Evolutionary conservation across 441 rosid species (phyloP).

Genomic region (Cnidoscolus chayamansa): DNA sequence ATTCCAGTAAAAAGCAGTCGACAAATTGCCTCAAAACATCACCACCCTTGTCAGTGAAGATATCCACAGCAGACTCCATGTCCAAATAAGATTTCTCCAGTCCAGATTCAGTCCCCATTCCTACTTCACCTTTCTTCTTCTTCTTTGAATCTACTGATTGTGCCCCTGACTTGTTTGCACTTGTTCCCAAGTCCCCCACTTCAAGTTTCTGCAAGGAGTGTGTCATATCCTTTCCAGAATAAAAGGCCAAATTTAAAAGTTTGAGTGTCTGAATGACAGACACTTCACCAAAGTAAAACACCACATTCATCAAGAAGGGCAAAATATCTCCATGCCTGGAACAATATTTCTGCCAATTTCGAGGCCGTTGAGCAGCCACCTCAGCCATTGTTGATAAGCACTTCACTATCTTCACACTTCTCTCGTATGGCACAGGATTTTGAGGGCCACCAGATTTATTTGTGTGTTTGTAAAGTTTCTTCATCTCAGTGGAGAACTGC

Average conservation of each 20-base stretch:
- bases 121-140: slow-evolving; percentile 98
- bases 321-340: slow-evolving; percentile 85
- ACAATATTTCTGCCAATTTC: slow-evolving; percentile 99
- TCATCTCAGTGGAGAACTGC: slow-evolving; percentile 97
- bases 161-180: slow-evolving; percentile 63
- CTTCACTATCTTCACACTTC: slow-evolving; percentile 96
- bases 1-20: slow-evolving; percentile 92
- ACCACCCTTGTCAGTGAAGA: slow-evolving; percentile 73
- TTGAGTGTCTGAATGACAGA: slow-evolving; percentile 92
- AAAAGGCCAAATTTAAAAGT: slow-evolving; percentile 88
- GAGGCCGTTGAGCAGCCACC: slow-evolving; percentile 95
- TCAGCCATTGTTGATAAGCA: slow-evolving; percentile 95
- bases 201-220: slow-evolving; percentile 69
- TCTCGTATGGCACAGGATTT: slow-evolving; percentile 80
- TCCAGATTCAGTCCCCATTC: slow-evolving; percentile 78
- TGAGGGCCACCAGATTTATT: slow-evolving; percentile 96
- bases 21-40: slow-evolving; percentile 89
- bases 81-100: slow-evolving; percentile 86
- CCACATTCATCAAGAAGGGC: slow-evolving; percentile 76
- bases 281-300: slow-evolving; percentile 93
- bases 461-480: slow-evolving; percentile 80
- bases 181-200: slow-evolving; percentile 60
- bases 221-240: slow-evolving; percentile 84
- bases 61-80: slow-evolving; percentile 88
- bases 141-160: slow-evolving; percentile 84